Percentiles rank a stretch among this genome's conserved stretches.
Conservation (phyloP, 495 filamentous ascomycete species). For the Penicillium cosmopolitanum region DNA sequence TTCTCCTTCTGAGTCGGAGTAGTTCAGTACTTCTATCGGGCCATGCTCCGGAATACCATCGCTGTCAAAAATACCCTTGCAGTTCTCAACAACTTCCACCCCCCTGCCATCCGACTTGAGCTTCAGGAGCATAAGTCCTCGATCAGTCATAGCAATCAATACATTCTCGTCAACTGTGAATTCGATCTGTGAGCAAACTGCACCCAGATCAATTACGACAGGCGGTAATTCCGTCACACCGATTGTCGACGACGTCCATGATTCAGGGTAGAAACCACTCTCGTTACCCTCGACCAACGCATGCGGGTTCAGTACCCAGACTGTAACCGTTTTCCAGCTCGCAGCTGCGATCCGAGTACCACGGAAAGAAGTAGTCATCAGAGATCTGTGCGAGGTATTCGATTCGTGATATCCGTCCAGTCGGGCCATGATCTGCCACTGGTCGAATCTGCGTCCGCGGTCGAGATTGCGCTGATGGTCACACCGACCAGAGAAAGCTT, state of each 20-base stretch:
- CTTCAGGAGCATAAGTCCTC: constrained; percentile 47
- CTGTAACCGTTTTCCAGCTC: constrained; percentile 48
- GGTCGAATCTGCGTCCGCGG: constrained; percentile 39
- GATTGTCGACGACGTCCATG: constrained; percentile 22
- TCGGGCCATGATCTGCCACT: constrained; percentile 44
- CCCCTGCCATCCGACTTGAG: constrained; percentile 28
- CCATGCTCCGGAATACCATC: too few species aligned
- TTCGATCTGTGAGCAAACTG: constrained; percentile 43
- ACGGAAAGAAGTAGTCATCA: constrained; percentile 42
- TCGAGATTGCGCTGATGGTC: constrained; percentile 47
- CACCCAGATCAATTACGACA: constrained; percentile 38
- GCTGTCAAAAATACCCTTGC: not conserved
- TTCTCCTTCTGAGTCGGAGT: not conserved
- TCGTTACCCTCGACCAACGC: constrained; percentile 34
- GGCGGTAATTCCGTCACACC: constrained; percentile 36
- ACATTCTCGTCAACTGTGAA: constrained; percentile 45
- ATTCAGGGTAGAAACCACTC: constrained; percentile 36
- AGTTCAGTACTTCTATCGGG: too few species aligned
- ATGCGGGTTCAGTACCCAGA: constrained; percentile 50
- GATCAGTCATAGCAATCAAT: constrained; percentile 51
- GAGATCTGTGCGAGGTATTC: constrained; percentile 43
- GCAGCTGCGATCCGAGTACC: constrained; percentile 49
- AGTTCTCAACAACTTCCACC: not conserved
- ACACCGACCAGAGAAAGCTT: constrained; percentile 34
- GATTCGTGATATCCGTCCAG: constrained; percentile 45